Conservation (phyloP, 495 filamentous ascomycete species). For the Thozetella sp. region DNA sequence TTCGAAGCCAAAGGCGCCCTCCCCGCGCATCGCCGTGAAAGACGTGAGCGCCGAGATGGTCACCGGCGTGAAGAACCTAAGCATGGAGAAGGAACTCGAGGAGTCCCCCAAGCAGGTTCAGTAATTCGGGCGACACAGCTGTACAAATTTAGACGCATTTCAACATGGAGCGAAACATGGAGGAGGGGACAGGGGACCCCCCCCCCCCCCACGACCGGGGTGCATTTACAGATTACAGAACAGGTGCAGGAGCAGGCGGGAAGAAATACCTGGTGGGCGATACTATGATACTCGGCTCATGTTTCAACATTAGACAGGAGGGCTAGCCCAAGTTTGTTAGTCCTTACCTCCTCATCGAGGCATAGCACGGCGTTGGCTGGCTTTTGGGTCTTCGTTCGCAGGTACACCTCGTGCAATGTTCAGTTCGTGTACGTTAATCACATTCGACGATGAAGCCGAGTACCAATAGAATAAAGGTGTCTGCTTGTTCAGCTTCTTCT, state of each 20-base stretch:
- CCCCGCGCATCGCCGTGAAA: conserved; percentile 15
- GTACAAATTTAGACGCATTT: conserved; percentile 1
- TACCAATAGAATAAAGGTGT: too few relatives aligned
- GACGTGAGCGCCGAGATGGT: conserved; percentile 52
- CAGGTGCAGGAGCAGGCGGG: not conserved
- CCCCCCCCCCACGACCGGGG: too few relatives aligned
- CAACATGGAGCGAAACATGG: not conserved
- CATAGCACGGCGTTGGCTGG: conserved; percentile 27
- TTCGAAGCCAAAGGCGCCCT: conserved; percentile 4
- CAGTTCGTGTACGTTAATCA: too few relatives aligned
- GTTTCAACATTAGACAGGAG: not conserved
- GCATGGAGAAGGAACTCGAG: conserved; percentile 28
- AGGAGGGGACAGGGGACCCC: too few relatives aligned
- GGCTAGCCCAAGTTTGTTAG: not conserved
- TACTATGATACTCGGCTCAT: not conserved
- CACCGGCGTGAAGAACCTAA: conserved; percentile 47
- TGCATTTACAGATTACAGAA: not conserved
- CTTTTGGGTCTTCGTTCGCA: not conserved
- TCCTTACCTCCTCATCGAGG: conserved; percentile 8
- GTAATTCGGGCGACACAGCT: not conserved
- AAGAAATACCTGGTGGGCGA: not conserved
- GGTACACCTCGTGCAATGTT: too few relatives aligned
- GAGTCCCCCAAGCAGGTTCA: conserved; percentile 5
- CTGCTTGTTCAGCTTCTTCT: too few relatives aligned
- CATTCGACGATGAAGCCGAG: too few relatives aligned